Evolutionary conservation across 345 rosid genomes (phyloP).

Genomic region (Sisymbrium irio): DNA sequence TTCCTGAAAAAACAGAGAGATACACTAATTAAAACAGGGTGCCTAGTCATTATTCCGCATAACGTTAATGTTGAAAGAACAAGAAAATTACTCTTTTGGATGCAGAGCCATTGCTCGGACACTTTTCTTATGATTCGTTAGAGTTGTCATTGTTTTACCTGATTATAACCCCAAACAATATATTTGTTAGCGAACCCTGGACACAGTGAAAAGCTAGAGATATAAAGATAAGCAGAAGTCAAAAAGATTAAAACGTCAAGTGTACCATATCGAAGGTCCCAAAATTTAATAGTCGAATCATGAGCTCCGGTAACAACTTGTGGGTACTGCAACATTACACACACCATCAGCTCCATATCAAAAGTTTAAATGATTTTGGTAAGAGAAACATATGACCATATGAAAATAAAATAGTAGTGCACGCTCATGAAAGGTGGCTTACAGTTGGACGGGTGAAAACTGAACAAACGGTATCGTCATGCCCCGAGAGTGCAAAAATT

Average conservation of each 20-base stretch:
- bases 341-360: conserved; percentile 11
- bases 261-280: conserved; percentile 93
- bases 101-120: conserved; percentile 87
- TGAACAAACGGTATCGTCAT: conserved; percentile 79
- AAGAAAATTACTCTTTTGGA: conserved; percentile 63
- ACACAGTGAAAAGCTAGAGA: neutral
- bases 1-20: conserved; percentile 44
- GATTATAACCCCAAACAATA: conserved; percentile 20
- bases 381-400: neutral
- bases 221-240: neutral
- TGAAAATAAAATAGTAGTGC: neutral
- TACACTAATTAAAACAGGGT: neutral
- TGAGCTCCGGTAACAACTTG: conserved; percentile 92
- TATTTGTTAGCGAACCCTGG: neutral
- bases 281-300: conserved; percentile 83
- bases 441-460: conserved; percentile 78
- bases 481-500: conserved; percentile 88
- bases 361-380: neutral
- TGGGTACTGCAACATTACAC: conserved; percentile 58
- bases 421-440: conserved; percentile 14
- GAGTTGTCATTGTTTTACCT: conserved; percentile 81
- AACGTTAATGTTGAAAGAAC: conserved; percentile 6
- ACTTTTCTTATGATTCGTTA: conserved; percentile 83
- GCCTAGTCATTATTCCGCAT: neutral
- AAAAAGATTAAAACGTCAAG: neutral